Evolutionary conservation across 495 filamentous ascomycete genomes (phyloP).

Genomic region (Penicillium alfredii): DNA sequence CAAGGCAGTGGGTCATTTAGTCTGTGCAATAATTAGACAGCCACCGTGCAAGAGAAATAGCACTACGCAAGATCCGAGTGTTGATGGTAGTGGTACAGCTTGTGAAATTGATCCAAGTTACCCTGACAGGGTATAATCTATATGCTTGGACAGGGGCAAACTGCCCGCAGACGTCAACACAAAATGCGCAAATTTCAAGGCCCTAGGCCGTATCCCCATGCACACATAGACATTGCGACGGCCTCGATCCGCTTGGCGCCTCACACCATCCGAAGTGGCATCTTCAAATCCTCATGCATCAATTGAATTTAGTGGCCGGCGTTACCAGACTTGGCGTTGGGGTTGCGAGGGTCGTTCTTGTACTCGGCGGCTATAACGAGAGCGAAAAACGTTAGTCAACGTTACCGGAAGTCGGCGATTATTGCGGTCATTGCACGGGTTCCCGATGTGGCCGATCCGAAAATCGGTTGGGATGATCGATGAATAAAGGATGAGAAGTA

Average conservation of each 20-base stretch:
- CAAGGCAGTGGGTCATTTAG: no score
- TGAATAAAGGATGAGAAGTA: no score
- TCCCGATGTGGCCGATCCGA: slow-evolving; percentile 1
- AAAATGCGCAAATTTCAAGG: slow-evolving; percentile 19
- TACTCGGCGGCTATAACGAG: slow-evolving; percentile 67
- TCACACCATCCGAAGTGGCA: slow-evolving; percentile 12
- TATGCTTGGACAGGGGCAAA: slow-evolving; percentile 40
- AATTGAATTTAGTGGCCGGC: slow-evolving; percentile 35
- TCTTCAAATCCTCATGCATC: slow-evolving; percentile 13
- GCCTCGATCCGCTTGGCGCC: slow-evolving; percentile 9
- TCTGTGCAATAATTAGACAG: no score
- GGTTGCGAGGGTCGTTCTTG: slow-evolving; percentile 95
- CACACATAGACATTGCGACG: slow-evolving; percentile 9
- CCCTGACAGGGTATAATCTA: slow-evolving; percentile 37
- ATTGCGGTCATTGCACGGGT: no score
- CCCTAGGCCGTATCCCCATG: slow-evolving; percentile 17
- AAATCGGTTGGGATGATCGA: no score
- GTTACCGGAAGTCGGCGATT: not conserved
- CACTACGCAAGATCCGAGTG: slow-evolving; percentile 5
- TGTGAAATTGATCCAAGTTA: slow-evolving; percentile 40
- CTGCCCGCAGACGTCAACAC: slow-evolving; percentile 29
- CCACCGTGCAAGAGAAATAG: no score
- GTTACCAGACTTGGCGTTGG: slow-evolving; percentile 52
- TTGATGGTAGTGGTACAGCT: slow-evolving; percentile 44
- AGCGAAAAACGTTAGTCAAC: slow-evolving; percentile 17